Conservation (phyloP, 495 filamentous ascomycete genomes). For the Hypoxylon rickii region DNA sequence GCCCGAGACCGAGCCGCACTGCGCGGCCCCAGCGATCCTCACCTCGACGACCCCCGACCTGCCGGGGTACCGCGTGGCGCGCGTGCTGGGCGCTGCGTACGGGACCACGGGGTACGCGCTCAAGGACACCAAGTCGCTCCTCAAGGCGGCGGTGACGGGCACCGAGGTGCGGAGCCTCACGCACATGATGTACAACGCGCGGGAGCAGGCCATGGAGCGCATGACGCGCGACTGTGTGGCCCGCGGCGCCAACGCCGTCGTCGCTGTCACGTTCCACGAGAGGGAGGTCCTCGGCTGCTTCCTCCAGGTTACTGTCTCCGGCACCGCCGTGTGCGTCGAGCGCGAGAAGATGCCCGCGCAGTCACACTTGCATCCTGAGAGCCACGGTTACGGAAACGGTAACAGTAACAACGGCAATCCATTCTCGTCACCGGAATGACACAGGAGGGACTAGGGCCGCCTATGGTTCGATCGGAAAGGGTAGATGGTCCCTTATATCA, state of each 20-base stretch:
- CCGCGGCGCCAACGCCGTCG: slow-evolving; percentile 29
- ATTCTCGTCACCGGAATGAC: slow-evolving; percentile 13
- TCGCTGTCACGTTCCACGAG: slow-evolving; percentile 23
- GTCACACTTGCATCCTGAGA: too few species aligned
- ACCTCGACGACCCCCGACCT: slow-evolving; percentile 27
- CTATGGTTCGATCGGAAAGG: too few species aligned
- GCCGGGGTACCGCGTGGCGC: slow-evolving; percentile 22
- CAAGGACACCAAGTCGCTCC: slow-evolving; percentile 28
- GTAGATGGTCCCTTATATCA: too few species aligned
- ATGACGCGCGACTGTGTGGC: slow-evolving; percentile 31
- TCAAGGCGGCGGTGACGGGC: slow-evolving; percentile 12
- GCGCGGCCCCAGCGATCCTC: slow-evolving; percentile 18
- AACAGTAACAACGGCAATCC: too few species aligned
- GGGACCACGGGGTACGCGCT: slow-evolving; percentile 24
- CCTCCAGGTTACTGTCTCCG: slow-evolving; percentile 27
- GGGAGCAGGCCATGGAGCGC: slow-evolving; percentile 29
- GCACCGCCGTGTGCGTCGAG: slow-evolving; percentile 34
- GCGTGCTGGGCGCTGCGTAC: slow-evolving; percentile 28
- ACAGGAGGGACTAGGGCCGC: too few species aligned
- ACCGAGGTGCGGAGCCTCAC: slow-evolving; percentile 26
- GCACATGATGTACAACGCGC: slow-evolving; percentile 28
- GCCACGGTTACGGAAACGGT: too few species aligned
- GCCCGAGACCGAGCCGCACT: slow-evolving; percentile 28
- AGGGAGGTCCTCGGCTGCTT: slow-evolving; percentile 30
- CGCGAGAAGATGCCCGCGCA: slow-evolving; percentile 2